A percentile compares a stretch with the other conserved stretches of the same genome.
Conservation (phyloP, 202 grass and related monocot genomes). For the Brachypodium distachyon region DNA sequence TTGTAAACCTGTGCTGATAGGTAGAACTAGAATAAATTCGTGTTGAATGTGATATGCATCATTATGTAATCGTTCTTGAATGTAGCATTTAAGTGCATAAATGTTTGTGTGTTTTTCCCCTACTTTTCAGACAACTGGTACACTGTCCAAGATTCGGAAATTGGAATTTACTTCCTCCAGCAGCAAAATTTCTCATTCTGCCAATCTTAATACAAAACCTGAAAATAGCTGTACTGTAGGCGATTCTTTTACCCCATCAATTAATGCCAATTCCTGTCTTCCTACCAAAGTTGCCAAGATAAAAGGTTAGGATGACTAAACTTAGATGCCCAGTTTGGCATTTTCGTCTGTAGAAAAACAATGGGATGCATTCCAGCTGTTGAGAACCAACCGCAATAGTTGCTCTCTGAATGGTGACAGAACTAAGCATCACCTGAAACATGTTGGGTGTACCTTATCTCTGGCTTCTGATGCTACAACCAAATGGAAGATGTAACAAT, state of each 20-base stretch:
- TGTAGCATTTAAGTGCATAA: not conserved
- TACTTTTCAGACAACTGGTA: not conserved
- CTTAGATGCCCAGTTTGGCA: not conserved
- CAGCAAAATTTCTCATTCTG: not conserved
- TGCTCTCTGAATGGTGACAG: not conserved
- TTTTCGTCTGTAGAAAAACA: not conserved
- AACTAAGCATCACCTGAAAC: not conserved
- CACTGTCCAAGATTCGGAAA: not conserved
- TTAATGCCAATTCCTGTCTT: not conserved
- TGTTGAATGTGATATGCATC: not conserved
- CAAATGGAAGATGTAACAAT: not conserved
- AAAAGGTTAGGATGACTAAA: not conserved
- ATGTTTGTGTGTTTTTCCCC: not conserved
- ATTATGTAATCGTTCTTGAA: not conserved
- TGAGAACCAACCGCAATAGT: not conserved
- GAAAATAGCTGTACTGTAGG: not conserved
- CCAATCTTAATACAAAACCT: not conserved
- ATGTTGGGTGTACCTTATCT: not conserved
- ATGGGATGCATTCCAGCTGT: not conserved
- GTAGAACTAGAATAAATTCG: not conserved
- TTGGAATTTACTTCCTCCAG: not conserved
- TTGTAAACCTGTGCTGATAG: not conserved
- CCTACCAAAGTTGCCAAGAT: not conserved
- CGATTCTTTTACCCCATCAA: not conserved
- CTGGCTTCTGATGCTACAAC: constrained; percentile 6